phyloP scores from a whole-genome alignment of 2,329 filamentous ascomycete species.

The Scedosporium aurantiacum region DNA sequence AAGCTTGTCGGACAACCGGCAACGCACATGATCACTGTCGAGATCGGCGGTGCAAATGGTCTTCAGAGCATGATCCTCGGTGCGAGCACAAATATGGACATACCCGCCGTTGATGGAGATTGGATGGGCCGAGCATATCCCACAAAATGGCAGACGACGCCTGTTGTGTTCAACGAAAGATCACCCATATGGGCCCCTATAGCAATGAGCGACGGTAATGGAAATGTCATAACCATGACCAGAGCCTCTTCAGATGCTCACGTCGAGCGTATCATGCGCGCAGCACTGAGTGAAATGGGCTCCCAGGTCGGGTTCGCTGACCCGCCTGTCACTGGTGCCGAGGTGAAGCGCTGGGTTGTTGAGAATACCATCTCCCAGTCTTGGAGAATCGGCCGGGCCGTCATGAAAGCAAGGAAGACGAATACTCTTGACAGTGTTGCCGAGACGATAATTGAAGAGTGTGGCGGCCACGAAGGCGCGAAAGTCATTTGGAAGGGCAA shows the following conservation, averaged over 20 bases:
- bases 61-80: conserved; percentile 47
- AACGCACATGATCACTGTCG: conserved; percentile 48
- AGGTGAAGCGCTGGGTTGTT: conserved; percentile 39
- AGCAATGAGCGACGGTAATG: conserved; percentile 40
- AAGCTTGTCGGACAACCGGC: conserved; percentile 30
- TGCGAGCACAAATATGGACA: conserved; percentile 37
- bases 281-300: conserved; percentile 44
- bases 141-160: conserved; percentile 44
- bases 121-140: conserved; percentile 48
- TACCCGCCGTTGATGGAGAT: conserved; percentile 42
- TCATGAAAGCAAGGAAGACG: conserved; percentile 2
- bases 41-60: conserved; percentile 58
- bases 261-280: conserved; percentile 38
- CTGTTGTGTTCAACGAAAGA: conserved; percentile 38
- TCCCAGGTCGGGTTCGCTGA: conserved; percentile 38
- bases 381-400: conserved; percentile 46
- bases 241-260: conserved; percentile 32
- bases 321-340: conserved; percentile 34
- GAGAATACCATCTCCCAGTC: conserved; percentile 41
- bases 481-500: conserved; percentile 53
- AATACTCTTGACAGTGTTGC: conserved; percentile 41
- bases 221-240: conserved; percentile 38
- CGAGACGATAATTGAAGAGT: conserved; percentile 47
- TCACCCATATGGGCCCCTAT: conserved; percentile 30
- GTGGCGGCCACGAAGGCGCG: conserved; percentile 40